Base-by-base conservation (phyloP, 208 protist genomes). In the Trypanosoma platydactyli region DNA sequence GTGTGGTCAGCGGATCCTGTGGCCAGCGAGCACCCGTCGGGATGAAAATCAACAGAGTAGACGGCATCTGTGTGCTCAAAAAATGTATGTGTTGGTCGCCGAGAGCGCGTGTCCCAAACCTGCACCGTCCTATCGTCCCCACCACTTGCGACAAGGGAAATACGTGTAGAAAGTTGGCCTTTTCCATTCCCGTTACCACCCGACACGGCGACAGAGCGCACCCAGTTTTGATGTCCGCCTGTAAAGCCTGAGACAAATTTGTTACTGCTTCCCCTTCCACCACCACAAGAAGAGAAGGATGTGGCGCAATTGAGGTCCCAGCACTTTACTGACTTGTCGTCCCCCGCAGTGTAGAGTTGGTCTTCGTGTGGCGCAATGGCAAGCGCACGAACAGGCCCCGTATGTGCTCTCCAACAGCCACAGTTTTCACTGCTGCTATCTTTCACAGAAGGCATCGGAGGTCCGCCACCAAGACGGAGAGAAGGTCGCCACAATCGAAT, bases 241-340 rank as follows among this genome's bases (percentile, higher is more conserved):
- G 71, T 49, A 30, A 88, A 86, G 50, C 75, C 78, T 13, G 77
- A 80, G 1, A 80, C 68, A 38, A 91, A 89, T 22, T 77, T 78
- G 52, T 80, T 86, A 9, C 73, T 70, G 6, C 49, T 35, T 16
- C 56, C 33, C 6, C 33, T 64, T 2, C 40, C 60, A 12, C 55
- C 38, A 0, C 68, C 45, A 6, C 55, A 27, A n/a, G 73, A 25
- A 49, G 38, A 22, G 7, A 38, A 6, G 45, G 53, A 61, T 52
- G 75, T 16, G 27, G 50, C 59, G 60, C 75, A 74, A 54, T 77
- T 74, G 7, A 94, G 65, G 61, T 92, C 82, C 86, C 90, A 96
- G 50, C 68, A 71, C 67, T 96, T 96, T n/a, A 94, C 77, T 12
- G 78, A 64, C 68, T 94, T 94, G 69, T 96, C 91, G 44, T 94